A percentile compares a stretch with the other conserved stretches of the same genome.
phyloP scores from a whole-genome alignment of 2,329 filamentous ascomycete genomes.

The Pseudocercospora vitis region DNA sequence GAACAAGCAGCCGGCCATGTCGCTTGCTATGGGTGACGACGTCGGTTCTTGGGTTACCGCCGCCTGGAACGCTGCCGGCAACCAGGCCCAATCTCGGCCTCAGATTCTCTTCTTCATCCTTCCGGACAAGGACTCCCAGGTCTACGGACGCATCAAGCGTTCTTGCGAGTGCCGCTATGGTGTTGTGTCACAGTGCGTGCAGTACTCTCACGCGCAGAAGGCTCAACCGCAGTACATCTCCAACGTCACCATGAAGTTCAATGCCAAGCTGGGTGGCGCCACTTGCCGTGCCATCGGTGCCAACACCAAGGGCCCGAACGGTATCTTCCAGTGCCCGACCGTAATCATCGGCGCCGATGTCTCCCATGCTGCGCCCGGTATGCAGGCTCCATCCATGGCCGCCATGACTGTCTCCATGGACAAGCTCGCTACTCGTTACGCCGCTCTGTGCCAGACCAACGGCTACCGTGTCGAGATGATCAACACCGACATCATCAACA shows the following conservation, averaged over 20 bases:
- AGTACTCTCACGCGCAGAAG: constrained; percentile 66
- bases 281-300: constrained; percentile 58
- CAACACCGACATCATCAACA: constrained; percentile 60
- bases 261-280: constrained; percentile 86
- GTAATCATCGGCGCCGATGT: constrained; percentile 92
- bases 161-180: constrained; percentile 81
- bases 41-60: constrained; percentile 35
- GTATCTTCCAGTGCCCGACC: constrained; percentile 54
- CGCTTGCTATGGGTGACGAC: constrained; percentile 38
- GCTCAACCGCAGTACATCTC: constrained; percentile 80
- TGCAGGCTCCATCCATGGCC: constrained; percentile 69
- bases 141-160: constrained; percentile 87
- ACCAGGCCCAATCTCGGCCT: constrained; percentile 57
- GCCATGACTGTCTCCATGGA: constrained; percentile 84
- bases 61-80: constrained; percentile 57
- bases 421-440: constrained; percentile 68
- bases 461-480: constrained; percentile 80
- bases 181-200: constrained; percentile 81
- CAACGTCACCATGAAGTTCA: constrained; percentile 96
- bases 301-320: constrained; percentile 35
- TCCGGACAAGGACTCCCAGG: constrained; percentile 65
- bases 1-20: constrained; percentile 48
- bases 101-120: constrained; percentile 81
- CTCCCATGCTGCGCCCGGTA: constrained; percentile 75
- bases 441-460: constrained; percentile 78